These are phyloP conservation scores for Pleurotus tuoliensis DNA, from an alignment of 768 basidiomycete genomes.

Conservation along the genomic window DNA sequence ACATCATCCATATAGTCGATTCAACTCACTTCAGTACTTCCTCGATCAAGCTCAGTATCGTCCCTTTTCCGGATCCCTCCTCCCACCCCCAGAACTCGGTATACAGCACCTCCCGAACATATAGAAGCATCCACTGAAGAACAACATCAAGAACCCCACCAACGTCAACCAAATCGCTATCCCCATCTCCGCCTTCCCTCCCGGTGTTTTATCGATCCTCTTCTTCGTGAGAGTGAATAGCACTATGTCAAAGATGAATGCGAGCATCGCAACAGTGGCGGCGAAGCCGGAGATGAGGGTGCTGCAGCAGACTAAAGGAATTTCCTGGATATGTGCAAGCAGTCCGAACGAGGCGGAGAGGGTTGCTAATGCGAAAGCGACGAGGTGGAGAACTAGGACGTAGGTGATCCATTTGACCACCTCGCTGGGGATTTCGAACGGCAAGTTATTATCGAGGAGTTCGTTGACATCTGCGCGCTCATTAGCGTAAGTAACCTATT, in stretches of 20 bases:
- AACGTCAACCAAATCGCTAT: slow-evolving; percentile 90
- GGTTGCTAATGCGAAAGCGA: slow-evolving; percentile 74
- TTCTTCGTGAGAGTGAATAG: slow-evolving; percentile 88
- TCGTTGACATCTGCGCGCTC: slow-evolving; percentile 65
- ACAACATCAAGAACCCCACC: slow-evolving; percentile 78
- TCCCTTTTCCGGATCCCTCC: slow-evolving; percentile 3
- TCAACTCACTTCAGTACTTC: neutral
- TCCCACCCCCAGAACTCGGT: slow-evolving; percentile 23
- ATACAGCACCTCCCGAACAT: slow-evolving; percentile 83
- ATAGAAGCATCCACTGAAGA: slow-evolving; percentile 89
- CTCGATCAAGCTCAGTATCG: neutral
- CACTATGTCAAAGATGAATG: slow-evolving; percentile 90
- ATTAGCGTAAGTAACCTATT: neutral
- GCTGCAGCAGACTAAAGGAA: slow-evolving; percentile 82
- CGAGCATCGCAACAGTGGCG: slow-evolving; percentile 72
- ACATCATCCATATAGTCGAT: no score
- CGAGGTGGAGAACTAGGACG: slow-evolving; percentile 85
- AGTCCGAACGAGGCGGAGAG: slow-evolving; percentile 77
- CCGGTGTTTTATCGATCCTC: slow-evolving; percentile 67
- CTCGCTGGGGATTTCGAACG: slow-evolving; percentile 73
- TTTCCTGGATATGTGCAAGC: slow-evolving; percentile 82
- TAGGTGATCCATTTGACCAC: slow-evolving; percentile 96
- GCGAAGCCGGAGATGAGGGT: slow-evolving; percentile 79
- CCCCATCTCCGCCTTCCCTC: slow-evolving; percentile 78
- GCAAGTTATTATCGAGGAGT: slow-evolving; percentile 65